Percentiles rank a stretch among this genome's conserved stretches.
Conservation (phyloP, 1,284 basidiomycete species). For the Ganoderma sinense region DNA sequence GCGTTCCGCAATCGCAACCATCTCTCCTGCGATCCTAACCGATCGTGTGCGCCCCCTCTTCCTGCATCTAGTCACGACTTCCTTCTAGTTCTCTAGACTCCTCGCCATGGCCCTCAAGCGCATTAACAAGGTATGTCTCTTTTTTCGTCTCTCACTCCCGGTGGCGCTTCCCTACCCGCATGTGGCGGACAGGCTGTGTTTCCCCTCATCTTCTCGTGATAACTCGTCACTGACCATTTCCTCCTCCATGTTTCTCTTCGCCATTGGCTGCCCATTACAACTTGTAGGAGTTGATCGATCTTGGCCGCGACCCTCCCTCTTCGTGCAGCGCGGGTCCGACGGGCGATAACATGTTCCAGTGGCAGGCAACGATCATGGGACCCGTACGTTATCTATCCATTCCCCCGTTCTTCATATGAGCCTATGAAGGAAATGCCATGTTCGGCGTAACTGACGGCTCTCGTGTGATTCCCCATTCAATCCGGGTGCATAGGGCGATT, state of each 20-base stretch:
- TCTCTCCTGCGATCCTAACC: slow-evolving; percentile 37
- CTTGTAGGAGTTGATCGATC: slow-evolving; percentile 92
- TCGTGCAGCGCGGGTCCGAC: slow-evolving; percentile 97
- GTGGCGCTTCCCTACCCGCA: slow-evolving; percentile 26
- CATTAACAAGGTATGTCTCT: slow-evolving; percentile 91
- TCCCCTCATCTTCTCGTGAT: slow-evolving; percentile 11
- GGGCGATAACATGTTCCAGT: slow-evolving; percentile 97
- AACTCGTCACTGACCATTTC: slow-evolving; percentile 28
- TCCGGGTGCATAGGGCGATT: slow-evolving; percentile 73
- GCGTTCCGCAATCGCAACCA: slow-evolving; percentile 30
- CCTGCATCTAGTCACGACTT: slow-evolving; percentile 30
- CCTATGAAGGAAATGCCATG: slow-evolving; percentile 8
- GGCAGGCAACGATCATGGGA: slow-evolving; percentile 98
- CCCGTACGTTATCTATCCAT: slow-evolving; percentile 67
- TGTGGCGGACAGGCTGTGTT: slow-evolving; percentile 25
- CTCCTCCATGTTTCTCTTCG: slow-evolving; percentile 14
- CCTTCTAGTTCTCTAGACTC: slow-evolving; percentile 39
- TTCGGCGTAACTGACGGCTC: slow-evolving; percentile 23
- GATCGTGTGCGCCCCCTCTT: slow-evolving; percentile 27
- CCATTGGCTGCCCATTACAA: background rate
- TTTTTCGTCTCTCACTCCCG: slow-evolving; percentile 8
- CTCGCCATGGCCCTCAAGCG: slow-evolving; percentile 91
- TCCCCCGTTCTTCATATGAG: slow-evolving; percentile 26
- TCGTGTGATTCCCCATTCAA: slow-evolving; percentile 27
- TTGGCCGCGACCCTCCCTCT: slow-evolving; percentile 95